Percentiles rank a stretch among this genome's conserved stretches.
Conservation (phyloP, 768 basidiomycete species). For the Tylopilus plumbeoviolaceoides region DNA sequence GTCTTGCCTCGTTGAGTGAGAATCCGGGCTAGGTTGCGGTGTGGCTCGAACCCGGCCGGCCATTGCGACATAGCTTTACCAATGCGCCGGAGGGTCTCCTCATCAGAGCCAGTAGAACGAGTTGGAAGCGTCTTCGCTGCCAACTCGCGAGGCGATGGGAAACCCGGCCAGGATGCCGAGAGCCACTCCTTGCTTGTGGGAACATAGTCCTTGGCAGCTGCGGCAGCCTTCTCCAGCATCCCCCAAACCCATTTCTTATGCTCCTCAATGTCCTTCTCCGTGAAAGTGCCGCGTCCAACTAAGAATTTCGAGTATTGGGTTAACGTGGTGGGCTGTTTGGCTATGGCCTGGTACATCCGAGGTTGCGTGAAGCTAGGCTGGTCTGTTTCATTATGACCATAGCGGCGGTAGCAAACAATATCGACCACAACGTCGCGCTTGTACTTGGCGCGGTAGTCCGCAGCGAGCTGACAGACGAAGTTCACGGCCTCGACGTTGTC, state of each 20-base stretch:
- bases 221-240: constrained; percentile 95
- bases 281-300: constrained; percentile 88
- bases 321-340: constrained; percentile 87
- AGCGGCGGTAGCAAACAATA: constrained; percentile 97
- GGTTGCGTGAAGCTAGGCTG: constrained; percentile 99
- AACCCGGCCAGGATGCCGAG: constrained; percentile 96
- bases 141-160: constrained; percentile 95
- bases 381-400: constrained; percentile 99
- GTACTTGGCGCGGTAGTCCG: constrained; percentile 96
- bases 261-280: constrained; percentile 93
- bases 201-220: constrained; percentile 91
- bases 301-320: constrained; percentile 91
- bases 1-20: constrained; percentile 83
- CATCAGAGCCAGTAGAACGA: constrained; percentile 77
- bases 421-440: constrained; percentile 99
- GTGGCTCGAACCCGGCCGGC: constrained; percentile 81
- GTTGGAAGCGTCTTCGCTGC: constrained; percentile 92
- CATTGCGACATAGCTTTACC: constrained; percentile 85
- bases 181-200: constrained; percentile 97
- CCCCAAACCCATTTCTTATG: constrained; percentile 99
- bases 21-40: constrained; percentile 93
- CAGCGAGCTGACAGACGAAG: constrained; percentile 96
- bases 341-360: constrained; percentile 96
- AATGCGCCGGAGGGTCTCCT: constrained; percentile 72
- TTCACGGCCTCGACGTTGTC: constrained; percentile 98